Base-by-base conservation (phyloP, 2,329 filamentous ascomycete genomes). In the Sclerotiophoma versabilis region DNA sequence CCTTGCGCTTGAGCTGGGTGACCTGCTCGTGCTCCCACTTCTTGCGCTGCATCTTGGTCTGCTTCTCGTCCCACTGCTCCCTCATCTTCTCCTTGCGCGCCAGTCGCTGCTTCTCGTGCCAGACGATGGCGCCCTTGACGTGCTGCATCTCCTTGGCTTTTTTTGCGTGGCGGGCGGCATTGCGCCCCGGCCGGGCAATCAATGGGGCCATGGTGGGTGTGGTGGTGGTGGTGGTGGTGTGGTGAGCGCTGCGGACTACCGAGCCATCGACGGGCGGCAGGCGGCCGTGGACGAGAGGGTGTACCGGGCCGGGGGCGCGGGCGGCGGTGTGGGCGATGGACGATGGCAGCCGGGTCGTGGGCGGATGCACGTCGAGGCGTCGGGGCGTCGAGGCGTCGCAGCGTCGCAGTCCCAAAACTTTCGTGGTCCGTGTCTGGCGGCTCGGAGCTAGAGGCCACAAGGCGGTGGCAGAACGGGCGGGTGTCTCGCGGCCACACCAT, bases 181-280 rank as follows among this genome's bases (percentile, higher is more conserved):
- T 67, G 52, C 64, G 64, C 45, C 62, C 60, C 22, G 68, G 63
- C 14, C 54, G 45, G 30, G 61, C 55, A 58, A 62, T 49, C 41
- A 68, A 45, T 60, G 64, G 68, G 58, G 51, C 65, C 68, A 67
- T 73, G 54, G 69, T 71, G 82, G 54, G 76, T 73, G 49, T 81
- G 84, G 77, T 88, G 86, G 73, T 84, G 85, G 41, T 32, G 51
- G 49, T 19, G 48, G 17, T 36, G 34, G 27, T 14, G 20, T 30
- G 27, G 57, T 43, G 49, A 47, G 39, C 46, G 37, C 38, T 57
- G 58, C 58, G 59, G 59, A 60, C 66, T 70, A 69, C 58, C 62
- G 66, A 64, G 66, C 65, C 66, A 69, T 70, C 26, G 54, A 41
- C 15, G 27, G 51, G 29, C 44, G 44, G 36, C 9, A 23, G 20